Evolutionary conservation across 2,329 filamentous ascomycete species (phyloP), one percentile per base, ranked within the genome.

Genomic region (Ophiostoma sp.): DNA sequence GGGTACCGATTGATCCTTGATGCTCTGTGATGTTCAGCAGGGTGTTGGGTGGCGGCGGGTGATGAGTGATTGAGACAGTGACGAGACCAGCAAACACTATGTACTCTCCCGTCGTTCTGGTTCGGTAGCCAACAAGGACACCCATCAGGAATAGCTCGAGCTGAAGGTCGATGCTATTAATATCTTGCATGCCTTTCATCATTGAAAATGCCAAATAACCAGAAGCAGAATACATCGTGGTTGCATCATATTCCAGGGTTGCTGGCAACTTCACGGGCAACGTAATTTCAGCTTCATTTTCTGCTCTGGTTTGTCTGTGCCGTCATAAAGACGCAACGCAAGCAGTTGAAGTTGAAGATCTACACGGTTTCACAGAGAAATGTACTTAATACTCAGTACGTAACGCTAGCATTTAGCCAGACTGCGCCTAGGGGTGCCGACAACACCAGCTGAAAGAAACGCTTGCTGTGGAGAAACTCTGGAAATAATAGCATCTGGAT

Each of bases 391-490:
- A 41, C 60, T 20, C 3, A 3, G 23, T 17, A 20, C 11, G 17
- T 33, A 65, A 11, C 31, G 35, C 31, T 64, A 33, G 13, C 23
- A 62, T 10, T 15, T 13, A 35, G 5, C 33, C 44, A 48, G 20
- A 36, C 33, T 20, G 35, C 62, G 17, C 35, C 33, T 5, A 20
- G 33, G 33, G 33, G 62, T 64, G 31, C 35, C 20, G 62, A 65
- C 62, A 35, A 65, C 15, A 39, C 62, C 62, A 65, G 62, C 62
- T 65, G 62, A 65, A 65, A 39, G 62, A 65, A 36, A 39, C 62
- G 62, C 35, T 39, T 65, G 62, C 62, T 65, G 62, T 65, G 62
- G 62, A 23, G 35, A 65, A 62, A 17, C 27, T 33, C 27, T 33
- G 27, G 11, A 31, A n/a, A 20, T 31, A 48, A 57, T 57, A 27